A percentile compares a stretch with the other conserved stretches of the same genome.
Evolutionary conservation across 2,329 filamentous ascomycete genomes (phyloP).

Genomic region (Aspergillus quadrilineatus): DNA sequence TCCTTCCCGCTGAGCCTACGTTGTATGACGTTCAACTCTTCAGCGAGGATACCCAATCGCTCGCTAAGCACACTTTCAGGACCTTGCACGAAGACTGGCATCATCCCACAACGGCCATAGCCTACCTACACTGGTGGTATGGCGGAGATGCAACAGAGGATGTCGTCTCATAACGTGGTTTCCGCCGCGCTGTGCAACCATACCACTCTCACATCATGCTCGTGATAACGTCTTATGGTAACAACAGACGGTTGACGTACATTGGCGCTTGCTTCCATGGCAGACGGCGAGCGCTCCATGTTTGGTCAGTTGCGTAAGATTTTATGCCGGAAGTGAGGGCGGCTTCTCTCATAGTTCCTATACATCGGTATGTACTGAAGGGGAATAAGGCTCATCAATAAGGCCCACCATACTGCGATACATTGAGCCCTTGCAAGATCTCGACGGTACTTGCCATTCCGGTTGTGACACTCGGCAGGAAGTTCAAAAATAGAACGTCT

Average conservation of each 20-base stretch:
- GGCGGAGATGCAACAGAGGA: background rate
- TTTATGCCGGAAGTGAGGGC: constrained; percentile 1
- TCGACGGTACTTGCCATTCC: constrained; percentile 1
- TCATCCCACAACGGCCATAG: background rate
- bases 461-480: constrained; percentile 6
- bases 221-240: constrained; percentile 4
- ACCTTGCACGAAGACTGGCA: background rate
- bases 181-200: constrained; percentile 11
- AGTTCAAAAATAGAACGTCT: constrained; percentile 8
- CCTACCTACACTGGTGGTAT: background rate
- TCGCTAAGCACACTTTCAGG: background rate
- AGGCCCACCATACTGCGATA: background rate
- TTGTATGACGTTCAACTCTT: background rate
- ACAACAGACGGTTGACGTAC: background rate
- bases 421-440: constrained; percentile 1
- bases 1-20: background rate
- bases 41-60: background rate
- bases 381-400: constrained; percentile 3
- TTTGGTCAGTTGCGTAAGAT: background rate
- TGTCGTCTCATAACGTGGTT: constrained; percentile 10
- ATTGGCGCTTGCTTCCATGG: background rate
- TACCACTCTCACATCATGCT: constrained; percentile 4
- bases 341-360: background rate
- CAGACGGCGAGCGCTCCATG: background rate
- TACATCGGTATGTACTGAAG: background rate